Evolutionary conservation across 1,284 basidiomycete genomes (phyloP).

Genomic region (Malassezia cuniculi): DNA sequence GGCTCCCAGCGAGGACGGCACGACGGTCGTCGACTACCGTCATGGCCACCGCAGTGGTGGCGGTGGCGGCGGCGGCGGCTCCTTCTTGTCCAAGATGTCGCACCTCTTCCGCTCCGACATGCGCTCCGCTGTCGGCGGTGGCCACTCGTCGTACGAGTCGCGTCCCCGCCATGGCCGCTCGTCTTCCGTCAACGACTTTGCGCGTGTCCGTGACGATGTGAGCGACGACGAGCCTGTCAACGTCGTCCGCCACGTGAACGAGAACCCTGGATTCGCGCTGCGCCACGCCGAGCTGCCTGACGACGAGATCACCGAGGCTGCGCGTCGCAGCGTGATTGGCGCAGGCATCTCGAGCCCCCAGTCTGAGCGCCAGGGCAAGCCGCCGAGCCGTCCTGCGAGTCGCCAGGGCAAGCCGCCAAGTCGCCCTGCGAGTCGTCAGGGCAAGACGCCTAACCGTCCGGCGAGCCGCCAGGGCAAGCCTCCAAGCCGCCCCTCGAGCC

Average conservation of each 20-base stretch:
- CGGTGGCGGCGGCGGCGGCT: constrained; percentile 17
- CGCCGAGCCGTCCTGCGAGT: constrained; percentile 1
- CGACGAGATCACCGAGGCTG: constrained; percentile 18
- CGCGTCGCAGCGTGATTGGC: constrained; percentile 30
- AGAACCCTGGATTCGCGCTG: constrained; percentile 5
- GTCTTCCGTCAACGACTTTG: not conserved
- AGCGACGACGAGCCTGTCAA: constrained; percentile 32
- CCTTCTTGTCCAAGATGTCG: constrained; percentile 34
- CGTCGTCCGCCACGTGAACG: constrained; percentile 35
- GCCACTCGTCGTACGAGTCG: not conserved
- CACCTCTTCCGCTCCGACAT: constrained; percentile 42
- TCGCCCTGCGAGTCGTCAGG: constrained; percentile 1
- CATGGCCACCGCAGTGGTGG: no score
- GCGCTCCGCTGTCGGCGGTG: not conserved
- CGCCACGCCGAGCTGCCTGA: constrained; percentile 2
- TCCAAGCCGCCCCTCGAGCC: constrained; percentile 7
- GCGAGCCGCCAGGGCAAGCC: not conserved
- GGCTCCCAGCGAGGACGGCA: not conserved
- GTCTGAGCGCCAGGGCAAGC: no score
- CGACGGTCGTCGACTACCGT: no score
- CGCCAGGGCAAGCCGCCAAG: constrained; percentile 8
- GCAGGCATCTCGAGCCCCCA: constrained; percentile 24
- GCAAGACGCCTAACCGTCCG: not conserved
- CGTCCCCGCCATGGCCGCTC: not conserved
- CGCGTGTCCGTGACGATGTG: constrained; percentile 14